phyloP scores from a whole-genome alignment of 805 yeast genomes.

The Kluyveromyces aestuarii region DNA sequence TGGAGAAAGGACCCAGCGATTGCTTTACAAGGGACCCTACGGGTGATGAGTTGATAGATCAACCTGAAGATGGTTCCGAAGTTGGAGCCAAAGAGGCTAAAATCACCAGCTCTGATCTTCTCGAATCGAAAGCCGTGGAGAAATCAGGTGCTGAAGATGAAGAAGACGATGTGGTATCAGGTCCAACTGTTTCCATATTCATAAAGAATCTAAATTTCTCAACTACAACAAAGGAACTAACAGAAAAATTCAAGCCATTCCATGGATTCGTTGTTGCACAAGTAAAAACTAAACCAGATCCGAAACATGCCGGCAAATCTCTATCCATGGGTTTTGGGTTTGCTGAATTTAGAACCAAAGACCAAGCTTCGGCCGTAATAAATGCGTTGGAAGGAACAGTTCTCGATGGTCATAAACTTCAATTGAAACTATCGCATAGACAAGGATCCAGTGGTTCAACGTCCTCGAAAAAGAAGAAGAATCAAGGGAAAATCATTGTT shows the following conservation, averaged over 20 bases:
- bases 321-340: slow-evolving; percentile 97
- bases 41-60: slow-evolving; percentile 26
- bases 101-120: slow-evolving; percentile 20
- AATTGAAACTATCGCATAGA: slow-evolving; percentile 82
- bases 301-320: slow-evolving; percentile 55
- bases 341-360: slow-evolving; percentile 75
- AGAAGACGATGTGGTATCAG: slow-evolving; percentile 39
- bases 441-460: slow-evolving; percentile 33
- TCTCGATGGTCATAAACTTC: slow-evolving; percentile 84
- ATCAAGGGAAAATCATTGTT: slow-evolving; percentile 68
- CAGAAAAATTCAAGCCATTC: slow-evolving; percentile 54
- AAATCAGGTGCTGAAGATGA: slow-evolving; percentile 31
- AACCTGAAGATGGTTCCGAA: slow-evolving; percentile 14
- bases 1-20: slow-evolving; percentile 90
- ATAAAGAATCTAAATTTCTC: slow-evolving; percentile 86
- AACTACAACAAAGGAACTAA: slow-evolving; percentile 53
- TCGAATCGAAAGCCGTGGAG: slow-evolving; percentile 38
- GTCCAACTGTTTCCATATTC: slow-evolving; percentile 81
- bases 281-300: slow-evolving; percentile 82
- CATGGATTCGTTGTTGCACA: slow-evolving; percentile 77
- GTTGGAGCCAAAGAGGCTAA: slow-evolving; percentile 28
- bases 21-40: slow-evolving; percentile 57
- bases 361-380: slow-evolving; percentile 72
- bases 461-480: slow-evolving; percentile 21
- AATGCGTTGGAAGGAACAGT: slow-evolving; percentile 62